Evolutionary conservation across 1,284 basidiomycete genomes (phyloP).

Genomic region (Mycena sp.): DNA sequence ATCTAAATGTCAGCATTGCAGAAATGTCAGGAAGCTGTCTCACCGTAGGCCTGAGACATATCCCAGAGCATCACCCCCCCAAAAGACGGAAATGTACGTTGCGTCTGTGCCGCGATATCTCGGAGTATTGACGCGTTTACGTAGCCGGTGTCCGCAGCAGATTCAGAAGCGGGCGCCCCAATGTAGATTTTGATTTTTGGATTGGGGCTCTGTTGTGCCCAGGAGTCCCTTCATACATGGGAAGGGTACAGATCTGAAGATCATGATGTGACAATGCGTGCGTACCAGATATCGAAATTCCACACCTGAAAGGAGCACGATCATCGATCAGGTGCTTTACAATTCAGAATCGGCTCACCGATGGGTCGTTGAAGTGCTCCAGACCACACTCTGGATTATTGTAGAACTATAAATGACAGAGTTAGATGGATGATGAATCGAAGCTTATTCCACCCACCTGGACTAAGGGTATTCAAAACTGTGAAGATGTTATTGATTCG

Average conservation of each 20-base stretch:
- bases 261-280: too few relatives aligned
- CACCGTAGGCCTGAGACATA: conserved; percentile 72
- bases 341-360: neutral
- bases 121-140: conserved; percentile 56
- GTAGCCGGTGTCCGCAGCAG: conserved; percentile 66
- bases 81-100: conserved; percentile 42
- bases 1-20: conserved; percentile 26
- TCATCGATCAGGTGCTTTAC: too few relatives aligned
- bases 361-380: too few relatives aligned
- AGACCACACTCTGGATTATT: conserved; percentile 48
- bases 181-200: conserved; percentile 69
- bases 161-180: conserved; percentile 63
- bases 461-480: too few relatives aligned
- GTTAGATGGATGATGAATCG: too few relatives aligned
- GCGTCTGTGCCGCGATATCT: conserved; percentile 61
- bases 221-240: conserved; percentile 56
- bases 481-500: too few relatives aligned
- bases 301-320: too few relatives aligned
- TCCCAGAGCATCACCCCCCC: conserved; percentile 83
- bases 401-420: too few relatives aligned
- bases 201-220: conserved; percentile 66
- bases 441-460: too few relatives aligned
- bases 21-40: too few relatives aligned
- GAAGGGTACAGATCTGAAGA: too few relatives aligned
- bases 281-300: conserved; percentile 62